Conservation (phyloP, 345 rosid species). For the Dipteronia dyeriana region DNA sequence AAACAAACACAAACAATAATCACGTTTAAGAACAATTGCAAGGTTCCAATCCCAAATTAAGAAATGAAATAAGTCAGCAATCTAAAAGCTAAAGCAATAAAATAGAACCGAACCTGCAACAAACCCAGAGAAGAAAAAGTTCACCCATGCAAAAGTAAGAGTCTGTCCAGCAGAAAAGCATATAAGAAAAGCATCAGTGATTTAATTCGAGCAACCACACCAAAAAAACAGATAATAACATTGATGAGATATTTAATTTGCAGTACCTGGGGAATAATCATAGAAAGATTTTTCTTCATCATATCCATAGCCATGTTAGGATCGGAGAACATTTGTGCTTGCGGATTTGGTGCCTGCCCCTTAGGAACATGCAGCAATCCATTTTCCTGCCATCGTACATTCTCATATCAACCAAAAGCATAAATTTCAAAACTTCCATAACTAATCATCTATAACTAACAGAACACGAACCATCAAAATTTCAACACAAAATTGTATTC, state of each 20-base stretch:
- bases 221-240: not conserved
- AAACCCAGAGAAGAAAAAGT: constrained; percentile 99
- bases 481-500: not conserved
- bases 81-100: not conserved
- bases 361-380: constrained; percentile 87
- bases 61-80: not conserved
- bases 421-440: not conserved
- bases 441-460: not conserved
- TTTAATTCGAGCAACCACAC: constrained; percentile 1
- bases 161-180: constrained; percentile 56
- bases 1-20: not conserved
- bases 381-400: constrained; percentile 62
- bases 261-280: constrained; percentile 96
- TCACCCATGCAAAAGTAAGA: constrained; percentile 98
- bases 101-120: constrained; percentile 72
- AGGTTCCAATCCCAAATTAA: not conserved
- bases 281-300: constrained; percentile 99
- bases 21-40: not conserved
- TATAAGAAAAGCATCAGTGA: constrained; percentile 22
- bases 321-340: constrained; percentile 99
- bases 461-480: not conserved
- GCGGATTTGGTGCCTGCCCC: constrained; percentile 78
- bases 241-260: not conserved
- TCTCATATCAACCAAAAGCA: not conserved
- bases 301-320: constrained; percentile 99